Conservation (phyloP, 768 basidiomycete species). For the Amanita rubescens region DNA sequence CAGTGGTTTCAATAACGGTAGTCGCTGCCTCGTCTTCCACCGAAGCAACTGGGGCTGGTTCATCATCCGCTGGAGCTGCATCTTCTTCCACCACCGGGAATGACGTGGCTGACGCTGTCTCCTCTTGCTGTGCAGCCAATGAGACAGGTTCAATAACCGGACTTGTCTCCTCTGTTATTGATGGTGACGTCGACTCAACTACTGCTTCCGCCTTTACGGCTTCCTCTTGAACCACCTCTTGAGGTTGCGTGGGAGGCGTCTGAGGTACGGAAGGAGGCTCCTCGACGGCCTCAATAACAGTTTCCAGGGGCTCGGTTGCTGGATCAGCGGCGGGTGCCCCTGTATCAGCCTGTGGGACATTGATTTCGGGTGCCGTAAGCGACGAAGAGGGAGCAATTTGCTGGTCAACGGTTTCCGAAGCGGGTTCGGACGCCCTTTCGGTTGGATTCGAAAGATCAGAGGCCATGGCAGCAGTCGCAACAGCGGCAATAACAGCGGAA, state of each 20-base stretch:
- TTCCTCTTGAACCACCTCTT: not conserved
- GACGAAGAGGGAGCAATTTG: not conserved
- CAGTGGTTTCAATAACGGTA: not conserved
- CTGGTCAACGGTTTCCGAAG: not conserved
- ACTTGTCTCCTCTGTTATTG: no score
- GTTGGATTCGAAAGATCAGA: not conserved
- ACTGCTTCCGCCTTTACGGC: not conserved
- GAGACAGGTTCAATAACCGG: no score
- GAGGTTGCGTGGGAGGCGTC: not conserved
- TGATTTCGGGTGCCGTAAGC: not conserved
- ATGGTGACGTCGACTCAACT: slow-evolving; percentile 1
- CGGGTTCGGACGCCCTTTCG: not conserved
- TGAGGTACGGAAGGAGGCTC: slow-evolving; percentile 3
- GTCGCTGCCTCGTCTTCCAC: not conserved
- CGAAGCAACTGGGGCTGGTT: not conserved
- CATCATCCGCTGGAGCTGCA: slow-evolving; percentile 10
- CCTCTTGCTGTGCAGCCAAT: not conserved
- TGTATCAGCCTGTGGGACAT: not conserved
- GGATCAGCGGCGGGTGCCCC: not conserved
- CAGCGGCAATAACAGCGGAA: not conserved
- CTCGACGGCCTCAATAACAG: slow-evolving; percentile 4
- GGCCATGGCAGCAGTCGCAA: not conserved
- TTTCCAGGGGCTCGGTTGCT: not conserved
- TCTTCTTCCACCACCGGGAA: slow-evolving; percentile 1
- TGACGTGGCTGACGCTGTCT: not conserved